These are phyloP conservation scores for Novymonas esmeraldas DNA, from an alignment of 208 protist genomes.

Conservation along the genomic window DNA sequence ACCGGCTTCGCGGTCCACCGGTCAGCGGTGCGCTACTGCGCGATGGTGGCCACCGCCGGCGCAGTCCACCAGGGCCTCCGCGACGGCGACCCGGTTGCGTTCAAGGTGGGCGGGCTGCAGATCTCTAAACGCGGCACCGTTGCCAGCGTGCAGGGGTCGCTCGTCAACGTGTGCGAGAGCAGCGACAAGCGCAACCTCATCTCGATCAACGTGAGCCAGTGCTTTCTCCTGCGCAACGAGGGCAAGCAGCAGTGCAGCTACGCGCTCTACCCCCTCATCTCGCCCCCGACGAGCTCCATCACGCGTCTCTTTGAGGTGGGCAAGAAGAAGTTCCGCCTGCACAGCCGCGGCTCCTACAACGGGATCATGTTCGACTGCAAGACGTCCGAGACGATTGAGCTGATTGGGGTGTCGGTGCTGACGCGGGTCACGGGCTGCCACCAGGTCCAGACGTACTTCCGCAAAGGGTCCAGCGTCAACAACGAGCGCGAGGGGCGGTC, in stretches of 20 bases:
- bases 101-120: slow-evolving; percentile 58
- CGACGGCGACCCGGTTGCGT: slow-evolving; percentile 60
- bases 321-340: slow-evolving; percentile 67
- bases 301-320: slow-evolving; percentile 86
- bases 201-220: slow-evolving; percentile 49
- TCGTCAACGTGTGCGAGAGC: slow-evolving; percentile 59
- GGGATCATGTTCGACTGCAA: slow-evolving; percentile 92
- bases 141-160: slow-evolving; percentile 31
- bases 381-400: slow-evolving; percentile 65
- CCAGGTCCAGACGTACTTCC: slow-evolving; percentile 86
- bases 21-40: slow-evolving; percentile 81
- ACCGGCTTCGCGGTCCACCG: slow-evolving; percentile 50
- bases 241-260: slow-evolving; percentile 43
- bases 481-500: slow-evolving; percentile 57
- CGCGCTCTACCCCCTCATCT: slow-evolving; percentile 60
- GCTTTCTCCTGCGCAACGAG: slow-evolving; percentile 84
- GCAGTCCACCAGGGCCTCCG: slow-evolving; percentile 19
- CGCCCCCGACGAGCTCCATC: slow-evolving; percentile 58
- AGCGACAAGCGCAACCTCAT: slow-evolving; percentile 61
- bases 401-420: slow-evolving; percentile 73
- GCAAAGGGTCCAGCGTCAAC: slow-evolving; percentile 68
- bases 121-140: slow-evolving; percentile 66
- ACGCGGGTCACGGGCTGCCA: slow-evolving; percentile 75
- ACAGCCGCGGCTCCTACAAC: slow-evolving; percentile 82
- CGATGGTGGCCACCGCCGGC: slow-evolving; percentile 43